Evolutionary conservation across 106 monocot genomes (phyloP).

Genomic region (Dendrobium huoshanense): DNA sequence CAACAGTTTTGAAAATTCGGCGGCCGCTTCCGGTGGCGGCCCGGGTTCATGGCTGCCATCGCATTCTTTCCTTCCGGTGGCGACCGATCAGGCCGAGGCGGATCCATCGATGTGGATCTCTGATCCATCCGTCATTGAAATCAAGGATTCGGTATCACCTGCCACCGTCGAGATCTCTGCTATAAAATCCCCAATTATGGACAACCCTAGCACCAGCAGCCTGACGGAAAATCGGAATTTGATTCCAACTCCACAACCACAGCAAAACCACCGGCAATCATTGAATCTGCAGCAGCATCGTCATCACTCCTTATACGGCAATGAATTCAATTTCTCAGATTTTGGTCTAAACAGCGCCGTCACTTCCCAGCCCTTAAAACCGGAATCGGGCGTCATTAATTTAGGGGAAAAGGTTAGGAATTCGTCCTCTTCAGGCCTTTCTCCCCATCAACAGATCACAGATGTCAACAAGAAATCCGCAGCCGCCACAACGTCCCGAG

Average conservation of each 20-base stretch:
- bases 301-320: conserved; percentile 9
- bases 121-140: conserved; percentile 42
- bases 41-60: conserved; percentile 1
- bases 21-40: not conserved
- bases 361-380: conserved; percentile 34
- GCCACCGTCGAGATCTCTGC: conserved; percentile 30
- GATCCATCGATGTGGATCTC: conserved; percentile 71
- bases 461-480: conserved; percentile 28
- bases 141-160: conserved; percentile 43
- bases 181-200: conserved; percentile 36
- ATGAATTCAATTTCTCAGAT: conserved; percentile 51
- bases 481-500: conserved; percentile 35
- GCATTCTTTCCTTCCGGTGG: not conserved
- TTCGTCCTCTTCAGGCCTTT: conserved; percentile 17
- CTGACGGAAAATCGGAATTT: conserved; percentile 50
- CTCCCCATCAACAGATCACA: conserved; percentile 21
- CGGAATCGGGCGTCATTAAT: conserved; percentile 47
- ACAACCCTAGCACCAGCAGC: conserved; percentile 35
- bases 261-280: conserved; percentile 10
- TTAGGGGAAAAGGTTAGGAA: conserved; percentile 31
- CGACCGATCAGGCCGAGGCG: conserved; percentile 27
- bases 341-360: not conserved
- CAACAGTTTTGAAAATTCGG: conserved; percentile 7
- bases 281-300: not conserved
- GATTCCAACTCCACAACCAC: conserved; percentile 16